Conservation (phyloP, 2,329 filamentous ascomycete species). For the Calonectria pseudoturangicola region DNA sequence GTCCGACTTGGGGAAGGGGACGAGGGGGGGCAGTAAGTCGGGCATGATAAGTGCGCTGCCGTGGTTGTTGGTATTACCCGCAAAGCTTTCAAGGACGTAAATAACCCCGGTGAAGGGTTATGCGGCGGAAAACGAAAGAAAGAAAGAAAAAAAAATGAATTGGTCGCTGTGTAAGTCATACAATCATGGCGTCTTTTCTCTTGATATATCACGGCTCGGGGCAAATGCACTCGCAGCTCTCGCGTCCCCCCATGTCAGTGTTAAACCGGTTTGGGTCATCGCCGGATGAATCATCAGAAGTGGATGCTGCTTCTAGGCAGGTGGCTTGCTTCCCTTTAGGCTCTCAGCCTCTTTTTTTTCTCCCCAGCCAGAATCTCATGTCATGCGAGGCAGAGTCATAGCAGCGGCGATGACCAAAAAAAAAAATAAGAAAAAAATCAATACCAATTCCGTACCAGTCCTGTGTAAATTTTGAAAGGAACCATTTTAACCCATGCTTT, state of each 20-base stretch:
- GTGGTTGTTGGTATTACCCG: slow-evolving; percentile 22
- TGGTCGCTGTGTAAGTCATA: slow-evolving; percentile 25
- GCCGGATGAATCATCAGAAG: slow-evolving; percentile 65
- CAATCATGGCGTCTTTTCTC: slow-evolving; percentile 17
- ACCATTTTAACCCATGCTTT: not conserved
- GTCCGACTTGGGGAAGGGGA: slow-evolving; percentile 82
- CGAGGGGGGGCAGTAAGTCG: slow-evolving; percentile 82
- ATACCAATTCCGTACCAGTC: not conserved
- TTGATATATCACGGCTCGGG: slow-evolving; percentile 22
- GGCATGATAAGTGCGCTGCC: slow-evolving; percentile 57
- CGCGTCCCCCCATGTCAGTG: not conserved
- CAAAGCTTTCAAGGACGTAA: not conserved
- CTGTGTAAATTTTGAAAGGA: not conserved
- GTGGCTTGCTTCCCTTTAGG: slow-evolving; percentile 22
- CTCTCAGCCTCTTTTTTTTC: slow-evolving; percentile 16
- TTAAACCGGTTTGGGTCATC: slow-evolving; percentile 50
- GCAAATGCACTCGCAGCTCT: slow-evolving; percentile 10
- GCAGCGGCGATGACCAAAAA: not conserved
- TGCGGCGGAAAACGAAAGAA: not conserved
- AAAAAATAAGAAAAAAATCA: too few relatives aligned
- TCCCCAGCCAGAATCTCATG: not conserved
- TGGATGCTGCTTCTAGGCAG: slow-evolving; percentile 49
- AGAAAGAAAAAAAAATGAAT: not conserved
- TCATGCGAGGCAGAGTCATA: not conserved
- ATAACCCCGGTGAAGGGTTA: too few relatives aligned